A percentile compares a stretch with the other conserved stretches of the same genome.
phyloP scores from a whole-genome alignment of 495 filamentous ascomycete genomes.

The Penicillium longicatenatum region DNA sequence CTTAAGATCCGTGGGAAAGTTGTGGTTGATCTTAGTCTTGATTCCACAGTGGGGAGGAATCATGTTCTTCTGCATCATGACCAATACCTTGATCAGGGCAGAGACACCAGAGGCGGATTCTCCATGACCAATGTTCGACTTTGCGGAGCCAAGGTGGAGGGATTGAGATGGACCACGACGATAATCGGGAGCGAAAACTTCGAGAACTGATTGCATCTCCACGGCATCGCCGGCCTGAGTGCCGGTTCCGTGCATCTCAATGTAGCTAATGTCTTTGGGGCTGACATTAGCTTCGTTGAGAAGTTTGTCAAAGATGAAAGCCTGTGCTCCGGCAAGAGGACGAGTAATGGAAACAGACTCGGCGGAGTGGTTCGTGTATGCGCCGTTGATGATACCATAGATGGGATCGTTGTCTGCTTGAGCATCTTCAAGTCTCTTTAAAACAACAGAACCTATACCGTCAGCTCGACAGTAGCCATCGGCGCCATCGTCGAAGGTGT shows the following conservation, averaged over 20 bases:
- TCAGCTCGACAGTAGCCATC: slow-evolving; percentile 81
- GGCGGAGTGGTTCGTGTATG: slow-evolving; percentile 75
- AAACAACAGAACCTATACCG: slow-evolving; percentile 66
- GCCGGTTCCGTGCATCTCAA: slow-evolving; percentile 91
- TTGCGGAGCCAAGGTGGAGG: slow-evolving; percentile 80
- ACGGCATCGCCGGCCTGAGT: slow-evolving; percentile 80
- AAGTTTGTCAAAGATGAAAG: slow-evolving; percentile 66
- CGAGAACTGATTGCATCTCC: slow-evolving; percentile 77
- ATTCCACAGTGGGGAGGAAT: slow-evolving; percentile 91
- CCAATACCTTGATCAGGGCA: slow-evolving; percentile 77
- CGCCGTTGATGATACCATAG: slow-evolving; percentile 64
- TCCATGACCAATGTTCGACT: slow-evolving; percentile 88
- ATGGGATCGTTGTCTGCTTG: slow-evolving; percentile 73
- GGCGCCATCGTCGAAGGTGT: slow-evolving; percentile 74
- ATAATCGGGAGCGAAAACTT: slow-evolving; percentile 73
- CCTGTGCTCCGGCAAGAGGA: slow-evolving; percentile 74
- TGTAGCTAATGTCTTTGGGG: slow-evolving; percentile 74
- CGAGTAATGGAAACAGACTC: slow-evolving; percentile 81
- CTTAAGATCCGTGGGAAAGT: slow-evolving; percentile 72
- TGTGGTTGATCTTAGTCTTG: slow-evolving; percentile 79
- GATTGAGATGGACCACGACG: slow-evolving; percentile 70
- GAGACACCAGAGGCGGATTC: slow-evolving; percentile 87
- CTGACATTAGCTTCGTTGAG: slow-evolving; percentile 70
- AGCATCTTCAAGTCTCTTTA: slow-evolving; percentile 78
- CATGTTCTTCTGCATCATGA: slow-evolving; percentile 83